Evolutionary conservation across 768 basidiomycete species (phyloP), one percentile per base, ranked within the genome.

Genomic region (Saitozyma podzolica): DNA sequence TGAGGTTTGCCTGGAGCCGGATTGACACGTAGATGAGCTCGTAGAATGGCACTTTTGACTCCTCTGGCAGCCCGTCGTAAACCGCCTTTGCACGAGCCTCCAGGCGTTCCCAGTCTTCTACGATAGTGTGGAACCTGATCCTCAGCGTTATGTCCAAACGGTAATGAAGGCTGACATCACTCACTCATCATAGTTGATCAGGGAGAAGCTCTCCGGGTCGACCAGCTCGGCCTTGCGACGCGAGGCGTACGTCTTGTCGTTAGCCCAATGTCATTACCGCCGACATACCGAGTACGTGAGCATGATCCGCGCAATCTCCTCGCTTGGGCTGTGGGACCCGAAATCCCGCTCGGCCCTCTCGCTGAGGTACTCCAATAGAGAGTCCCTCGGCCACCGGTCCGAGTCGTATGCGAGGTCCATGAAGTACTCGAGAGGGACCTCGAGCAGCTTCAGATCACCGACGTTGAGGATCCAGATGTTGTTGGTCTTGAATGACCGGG

Each of bases 381-480:
- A 86, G 60, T 83, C 80, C 7, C 80, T 81, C 14, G 81, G 82
- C 84, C 85, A 89, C 13, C 81, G 72, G 0, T 85, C 80, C 0
- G 84, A 74, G 65, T 89, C 83, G 83, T 85, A 89, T 3, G 84
- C 88, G 50, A 84, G 83, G 11, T 79, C 81, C 67, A 89, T 78
- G 83, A 87, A 89, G 75, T 86, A 88, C 66, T 89, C 87, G 39
- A 82, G 86, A 56, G 87, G 84, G 57, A 87, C 84, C 68, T 90
- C 88, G 64, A 87, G 86, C 1, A 87, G 86, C 74, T 89, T 89
- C 50, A 90, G 78, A 67, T 89, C 88, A 13, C 89, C 89, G 56
- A 90, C 88, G 73, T 89, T 90, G 61, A 89, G 77, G 53, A 90
- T 84, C 87, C 87, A 89, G 51, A 90, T 80, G 11, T 82, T 81